Base-by-base conservation (phyloP, 148 eudicot genomes). In the Cornus suecica region DNA sequence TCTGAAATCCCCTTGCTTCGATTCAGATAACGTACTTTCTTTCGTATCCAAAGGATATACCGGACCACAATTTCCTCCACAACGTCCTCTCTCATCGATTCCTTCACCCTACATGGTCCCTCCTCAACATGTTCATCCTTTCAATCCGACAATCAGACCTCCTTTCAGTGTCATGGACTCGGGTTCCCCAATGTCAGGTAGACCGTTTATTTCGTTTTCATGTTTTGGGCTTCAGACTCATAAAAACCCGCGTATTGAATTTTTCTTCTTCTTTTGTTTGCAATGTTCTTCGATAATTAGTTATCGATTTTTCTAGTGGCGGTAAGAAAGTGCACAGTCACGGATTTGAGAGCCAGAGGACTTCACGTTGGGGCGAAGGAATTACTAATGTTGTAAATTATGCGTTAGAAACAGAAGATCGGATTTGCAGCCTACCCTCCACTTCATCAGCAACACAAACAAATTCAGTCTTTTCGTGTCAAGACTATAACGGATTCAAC, bases 121-220 rank as follows among this genome's bases (percentile, higher is more conserved):
- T 58, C 45, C 64, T 7, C 65, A 28, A 4, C 15, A 10, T 58
- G 22, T 37, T 1, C 23, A 10, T 10, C 23, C 2, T 15, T 13
- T 73, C 54, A 3, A 37, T 2, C 51, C 5, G n/a, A n/a, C 69
- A 22, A n/a, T 45, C 22, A 42, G 10, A 15, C 54, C 61, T 32
- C 24, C 48, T 60, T 2, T 58, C 24, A n/a, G n/a, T 15, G 16
- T 60, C 11, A 2, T 32, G 15, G 48, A 73, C 29, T 61, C 65
- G 4, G 14, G 24, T 73, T 61, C 75, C 0, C 75, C 75, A 23
- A 73, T 73, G 51, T 60, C 75, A 61, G 75, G 75, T 73, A 61
- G 14, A 9, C 4, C 3, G 64, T 16, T 54, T 32, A 34, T 4
- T 34, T 25, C 14, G 18, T 34, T 4, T n/a, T 58, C 24, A 1